Evolutionary conservation across 495 filamentous ascomycete species (phyloP).

Genomic region (Friedmanniomyces simplex): DNA sequence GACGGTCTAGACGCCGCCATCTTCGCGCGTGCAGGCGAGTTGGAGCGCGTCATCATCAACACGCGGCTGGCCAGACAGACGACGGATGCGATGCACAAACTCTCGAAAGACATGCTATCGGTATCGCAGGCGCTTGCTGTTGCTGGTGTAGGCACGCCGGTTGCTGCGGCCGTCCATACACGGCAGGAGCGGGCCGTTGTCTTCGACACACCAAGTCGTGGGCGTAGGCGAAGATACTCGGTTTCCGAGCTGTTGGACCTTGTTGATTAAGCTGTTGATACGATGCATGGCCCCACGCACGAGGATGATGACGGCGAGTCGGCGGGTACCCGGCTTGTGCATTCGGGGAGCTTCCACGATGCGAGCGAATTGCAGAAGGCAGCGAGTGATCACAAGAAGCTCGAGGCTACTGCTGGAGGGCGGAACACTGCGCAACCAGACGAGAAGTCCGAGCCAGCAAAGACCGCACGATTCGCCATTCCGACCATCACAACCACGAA

Average conservation of each 20-base stretch:
- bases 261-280: background rate
- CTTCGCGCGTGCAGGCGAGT: slow-evolving; percentile 19
- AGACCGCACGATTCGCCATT: background rate
- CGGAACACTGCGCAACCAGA: background rate
- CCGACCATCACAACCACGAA: too few species aligned
- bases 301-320: background rate
- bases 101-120: slow-evolving; percentile 18
- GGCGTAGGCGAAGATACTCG: background rate
- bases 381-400: background rate
- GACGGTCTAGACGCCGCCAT: slow-evolving; percentile 23
- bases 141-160: background rate
- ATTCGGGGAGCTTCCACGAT: background rate
- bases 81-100: slow-evolving; percentile 14
- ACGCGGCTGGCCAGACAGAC: slow-evolving; percentile 12
- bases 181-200: background rate
- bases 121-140: slow-evolving; percentile 3
- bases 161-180: background rate
- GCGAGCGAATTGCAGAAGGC: background rate
- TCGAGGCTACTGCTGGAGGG: background rate
- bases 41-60: slow-evolving; percentile 24
- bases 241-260: background rate
- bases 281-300: background rate
- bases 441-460: background rate
- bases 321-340: background rate
- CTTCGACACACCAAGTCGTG: background rate